phyloP scores from a whole-genome alignment of 163 green algal species.

The Chlamydomonas reinhardtii region DNA sequence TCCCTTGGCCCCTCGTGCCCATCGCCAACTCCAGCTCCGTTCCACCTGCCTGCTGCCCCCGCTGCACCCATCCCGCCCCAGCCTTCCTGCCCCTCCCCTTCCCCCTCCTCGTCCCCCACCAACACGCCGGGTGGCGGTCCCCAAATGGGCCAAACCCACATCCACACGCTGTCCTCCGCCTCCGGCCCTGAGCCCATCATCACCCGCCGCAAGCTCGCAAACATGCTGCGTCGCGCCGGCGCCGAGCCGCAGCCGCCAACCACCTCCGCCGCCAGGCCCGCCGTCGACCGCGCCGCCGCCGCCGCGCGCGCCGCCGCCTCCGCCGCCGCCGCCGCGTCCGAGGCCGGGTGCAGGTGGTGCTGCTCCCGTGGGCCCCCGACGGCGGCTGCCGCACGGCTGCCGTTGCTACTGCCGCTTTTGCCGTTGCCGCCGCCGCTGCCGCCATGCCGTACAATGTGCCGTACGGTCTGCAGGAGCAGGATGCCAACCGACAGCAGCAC shows the following conservation, averaged over 20 bases:
- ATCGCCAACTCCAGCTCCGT: too few relatives aligned
- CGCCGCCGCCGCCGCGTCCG: constrained; percentile 4
- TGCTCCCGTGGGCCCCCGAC: neutral
- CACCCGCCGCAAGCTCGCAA: neutral
- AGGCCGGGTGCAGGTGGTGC: constrained; percentile 26
- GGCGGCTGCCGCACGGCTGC: too few relatives aligned
- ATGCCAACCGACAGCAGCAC: neutral
- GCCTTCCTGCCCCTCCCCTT: too few relatives aligned
- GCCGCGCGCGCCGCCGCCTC: neutral
- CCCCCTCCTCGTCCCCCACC: neutral
- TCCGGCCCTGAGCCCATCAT: neutral
- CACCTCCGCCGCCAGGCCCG: neutral
- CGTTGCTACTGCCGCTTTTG: too few relatives aligned
- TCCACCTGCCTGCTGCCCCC: too few relatives aligned
- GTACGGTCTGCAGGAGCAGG: constrained; percentile 16
- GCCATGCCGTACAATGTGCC: neutral
- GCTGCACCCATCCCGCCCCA: too few relatives aligned
- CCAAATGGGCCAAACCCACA: constrained; percentile 40
- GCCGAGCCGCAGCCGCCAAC: neutral
- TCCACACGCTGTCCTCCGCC: neutral
- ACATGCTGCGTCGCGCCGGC: neutral
- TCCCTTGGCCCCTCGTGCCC: too few relatives aligned
- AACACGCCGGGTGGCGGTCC: constrained; percentile 32
- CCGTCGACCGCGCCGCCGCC: neutral
- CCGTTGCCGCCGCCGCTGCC: neutral